phyloP scores from a whole-genome alignment of 805 yeast genomes.

The Starmera pachycereana region DNA sequence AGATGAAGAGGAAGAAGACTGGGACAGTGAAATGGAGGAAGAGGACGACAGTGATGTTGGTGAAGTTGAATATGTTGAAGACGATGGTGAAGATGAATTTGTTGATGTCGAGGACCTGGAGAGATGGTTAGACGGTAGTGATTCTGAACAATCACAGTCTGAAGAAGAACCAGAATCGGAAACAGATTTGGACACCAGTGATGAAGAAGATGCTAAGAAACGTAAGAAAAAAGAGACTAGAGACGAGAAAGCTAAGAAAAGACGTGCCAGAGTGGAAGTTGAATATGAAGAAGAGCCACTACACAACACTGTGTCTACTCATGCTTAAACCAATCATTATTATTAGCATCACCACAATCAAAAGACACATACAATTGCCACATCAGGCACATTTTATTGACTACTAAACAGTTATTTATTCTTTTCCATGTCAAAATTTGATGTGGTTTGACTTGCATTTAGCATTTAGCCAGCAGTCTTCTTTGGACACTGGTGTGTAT shows the following conservation, averaged over 20 bases:
- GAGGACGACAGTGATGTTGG: slow-evolving; percentile 51
- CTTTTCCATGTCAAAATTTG: too few species aligned
- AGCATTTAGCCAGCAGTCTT: too few species aligned
- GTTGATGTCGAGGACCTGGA: slow-evolving; percentile 92
- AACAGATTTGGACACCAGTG: slow-evolving; percentile 24
- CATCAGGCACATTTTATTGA: too few species aligned
- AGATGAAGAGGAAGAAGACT: slow-evolving; percentile 38
- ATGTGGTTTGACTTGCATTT: too few species aligned
- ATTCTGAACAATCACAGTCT: slow-evolving; percentile 26
- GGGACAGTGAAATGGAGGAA: slow-evolving; percentile 38
- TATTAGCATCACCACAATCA: too few species aligned
- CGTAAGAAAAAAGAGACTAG: slow-evolving; percentile 26
- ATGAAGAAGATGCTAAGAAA: slow-evolving; percentile 27
- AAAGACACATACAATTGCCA: too few species aligned
- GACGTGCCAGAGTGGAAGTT: slow-evolving; percentile 68
- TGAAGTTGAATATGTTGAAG: slow-evolving; percentile 83
- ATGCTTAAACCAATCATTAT: neutral
- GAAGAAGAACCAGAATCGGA: slow-evolving; percentile 22
- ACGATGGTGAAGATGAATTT: slow-evolving; percentile 82
- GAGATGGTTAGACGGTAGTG: slow-evolving; percentile 64
- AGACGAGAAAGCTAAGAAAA: slow-evolving; percentile 32
- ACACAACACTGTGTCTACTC: slow-evolving; percentile 11
- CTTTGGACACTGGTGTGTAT: too few species aligned
- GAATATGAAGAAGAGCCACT: slow-evolving; percentile 72
- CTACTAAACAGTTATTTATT: too few species aligned